Evolutionary conservation across 768 basidiomycete genomes (phyloP).

Genomic region (Agaricus subrufescens): DNA sequence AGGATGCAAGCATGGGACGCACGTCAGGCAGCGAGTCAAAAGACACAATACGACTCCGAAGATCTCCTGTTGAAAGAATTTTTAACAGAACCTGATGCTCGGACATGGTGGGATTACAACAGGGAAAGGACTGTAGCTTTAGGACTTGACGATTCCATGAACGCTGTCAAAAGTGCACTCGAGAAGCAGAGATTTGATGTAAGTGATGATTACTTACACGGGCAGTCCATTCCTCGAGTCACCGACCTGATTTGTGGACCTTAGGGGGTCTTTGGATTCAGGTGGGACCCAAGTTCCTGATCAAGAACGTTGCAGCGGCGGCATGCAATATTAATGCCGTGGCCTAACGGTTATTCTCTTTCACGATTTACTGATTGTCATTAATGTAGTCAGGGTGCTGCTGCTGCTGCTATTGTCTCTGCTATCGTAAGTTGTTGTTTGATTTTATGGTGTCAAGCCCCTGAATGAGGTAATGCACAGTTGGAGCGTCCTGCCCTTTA

Average conservation of each 20-base stretch:
- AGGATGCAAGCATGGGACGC: background rate
- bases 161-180: slow-evolving; percentile 51
- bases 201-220: slow-evolving; percentile 19
- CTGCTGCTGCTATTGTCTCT: slow-evolving; percentile 66
- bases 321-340: background rate
- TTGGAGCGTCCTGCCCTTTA: slow-evolving; percentile 39
- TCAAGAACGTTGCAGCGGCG: background rate
- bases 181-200: slow-evolving; percentile 63
- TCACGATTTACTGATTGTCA: slow-evolving; percentile 3
- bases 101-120: slow-evolving; percentile 71
- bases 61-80: slow-evolving; percentile 33
- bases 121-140: slow-evolving; percentile 42
- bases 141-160: slow-evolving; percentile 58
- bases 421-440: slow-evolving; percentile 50
- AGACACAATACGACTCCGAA: background rate
- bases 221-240: slow-evolving; percentile 1
- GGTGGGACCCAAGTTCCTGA: slow-evolving; percentile 31
- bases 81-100: slow-evolving; percentile 38
- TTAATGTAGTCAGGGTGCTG: slow-evolving; percentile 60
- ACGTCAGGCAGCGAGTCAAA: background rate
- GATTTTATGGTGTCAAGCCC: background rate
- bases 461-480: slow-evolving; percentile 16
- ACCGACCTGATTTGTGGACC: background rate
- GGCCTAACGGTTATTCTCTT: background rate
- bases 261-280: slow-evolving; percentile 80